These are phyloP conservation scores for Pontederia paniculata DNA, from an alignment of 176 grass and related monocot species.

Conservation along the genomic window DNA sequence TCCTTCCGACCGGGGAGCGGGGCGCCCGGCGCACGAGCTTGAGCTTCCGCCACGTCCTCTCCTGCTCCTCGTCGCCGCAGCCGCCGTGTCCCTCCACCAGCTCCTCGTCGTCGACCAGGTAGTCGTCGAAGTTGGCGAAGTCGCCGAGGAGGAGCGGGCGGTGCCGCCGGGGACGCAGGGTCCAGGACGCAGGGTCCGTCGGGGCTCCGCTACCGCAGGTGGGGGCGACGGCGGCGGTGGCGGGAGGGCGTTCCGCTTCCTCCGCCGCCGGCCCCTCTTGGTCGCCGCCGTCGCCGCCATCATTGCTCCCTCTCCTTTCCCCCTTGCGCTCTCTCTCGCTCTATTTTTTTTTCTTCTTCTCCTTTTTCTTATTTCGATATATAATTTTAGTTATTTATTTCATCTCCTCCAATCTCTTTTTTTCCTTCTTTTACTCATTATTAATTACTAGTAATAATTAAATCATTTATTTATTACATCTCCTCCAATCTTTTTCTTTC, in stretches of 20 bases:
- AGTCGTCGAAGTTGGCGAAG: constrained; percentile 24
- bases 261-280: constrained; percentile 26
- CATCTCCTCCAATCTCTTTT: too few relatives aligned
- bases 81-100: constrained; percentile 26
- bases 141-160: constrained; percentile 33
- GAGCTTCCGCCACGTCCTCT: constrained; percentile 43
- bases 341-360: neutral
- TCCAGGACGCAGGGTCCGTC: constrained; percentile 23
- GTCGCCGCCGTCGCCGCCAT: constrained; percentile 48
- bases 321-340: constrained; percentile 14
- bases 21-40: constrained; percentile 77
- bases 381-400: too few relatives aligned
- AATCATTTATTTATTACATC: too few relatives aligned
- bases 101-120: constrained; percentile 36
- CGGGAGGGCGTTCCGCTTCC: constrained; percentile 14
- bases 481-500: too few relatives aligned
- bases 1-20: constrained; percentile 18
- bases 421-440: too few relatives aligned
- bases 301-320: constrained; percentile 27
- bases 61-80: constrained; percentile 3
- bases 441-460: too few relatives aligned
- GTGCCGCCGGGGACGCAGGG: constrained; percentile 24
- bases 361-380: neutral
- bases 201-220: constrained; percentile 18
- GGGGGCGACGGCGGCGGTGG: neutral